Base-by-base conservation (phyloP, 495 filamentous ascomycete species). In the Penicillium coprophilum region DNA sequence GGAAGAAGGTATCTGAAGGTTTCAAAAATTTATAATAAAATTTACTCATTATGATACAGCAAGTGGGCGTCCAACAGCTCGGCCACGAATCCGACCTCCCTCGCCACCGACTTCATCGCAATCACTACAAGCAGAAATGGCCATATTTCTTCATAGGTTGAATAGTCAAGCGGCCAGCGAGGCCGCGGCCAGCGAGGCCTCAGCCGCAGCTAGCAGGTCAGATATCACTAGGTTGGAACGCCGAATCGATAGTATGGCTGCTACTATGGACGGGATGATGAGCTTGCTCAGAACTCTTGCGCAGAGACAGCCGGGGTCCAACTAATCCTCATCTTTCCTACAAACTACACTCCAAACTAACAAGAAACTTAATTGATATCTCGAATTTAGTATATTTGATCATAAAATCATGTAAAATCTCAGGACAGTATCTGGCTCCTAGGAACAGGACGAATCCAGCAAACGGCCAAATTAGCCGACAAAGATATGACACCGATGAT, bases 401-500 rank as follows among this genome's bases (percentile, higher is more conserved):
- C 17, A 24, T 45, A 27, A 27, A 24, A 28, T 6, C 13, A 6
- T 7, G 3, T 12, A 24, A 27, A 28, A 7, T n/a, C 13, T 53
- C 60, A 64, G n/a, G 55, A 53, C 27, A 20, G 32, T 3, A 59
- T 51, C 30, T 66, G 60, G 15, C 30, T 63, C 53, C 63, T 72
- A 4, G 89, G 85, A 28, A 92, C 78, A 1, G 89, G 88, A 19
- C 75, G 71, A 54, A 92, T 87, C 91, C 91, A 94, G 43, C 76
- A 75, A 39, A 92, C 75, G 15, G 72, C 70, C 17, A 93, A 24
- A 57, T 88, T 89, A 6, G 90, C 77, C 0, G 56, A 84, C 45
- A 96, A 80, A 58, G 80, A 82, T 9, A 95, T 84, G n/a, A 86
- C 74, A 15, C 91, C 91, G 51, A 92, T 90, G 53, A 93, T 87